phyloP scores from a whole-genome alignment of 2,329 filamentous ascomycete species.

The Trichoderma guizhouense region DNA sequence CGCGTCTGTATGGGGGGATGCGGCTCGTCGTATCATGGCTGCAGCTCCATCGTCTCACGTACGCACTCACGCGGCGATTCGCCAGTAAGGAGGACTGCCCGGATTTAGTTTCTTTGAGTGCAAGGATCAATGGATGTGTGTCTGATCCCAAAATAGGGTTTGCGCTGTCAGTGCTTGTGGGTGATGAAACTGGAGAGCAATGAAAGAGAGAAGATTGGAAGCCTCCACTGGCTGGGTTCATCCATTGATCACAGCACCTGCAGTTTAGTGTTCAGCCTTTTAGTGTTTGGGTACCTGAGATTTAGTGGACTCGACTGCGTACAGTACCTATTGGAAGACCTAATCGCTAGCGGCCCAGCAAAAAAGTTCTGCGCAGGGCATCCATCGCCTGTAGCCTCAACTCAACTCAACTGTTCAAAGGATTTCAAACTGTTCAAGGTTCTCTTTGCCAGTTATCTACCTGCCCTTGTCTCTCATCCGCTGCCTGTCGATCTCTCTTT shows the following conservation, averaged over 20 bases:
- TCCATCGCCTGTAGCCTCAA: neutral
- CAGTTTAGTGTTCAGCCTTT: neutral
- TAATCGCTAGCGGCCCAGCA: neutral
- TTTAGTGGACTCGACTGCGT: neutral
- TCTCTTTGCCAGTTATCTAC: no score
- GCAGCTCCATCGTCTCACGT: slow-evolving; percentile 9
- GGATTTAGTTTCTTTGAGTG: neutral
- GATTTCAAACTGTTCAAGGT: no score
- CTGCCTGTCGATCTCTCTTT: slow-evolving; percentile 13
- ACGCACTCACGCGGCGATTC: neutral
- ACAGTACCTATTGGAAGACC: neutral
- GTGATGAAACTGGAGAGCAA: neutral
- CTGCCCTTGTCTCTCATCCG: neutral
- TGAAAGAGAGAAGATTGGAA: neutral
- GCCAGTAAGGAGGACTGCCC: neutral
- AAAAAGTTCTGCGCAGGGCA: neutral
- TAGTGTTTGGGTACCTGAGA: neutral
- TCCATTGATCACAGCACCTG: neutral
- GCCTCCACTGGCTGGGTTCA: neutral
- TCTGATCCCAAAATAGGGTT: neutral
- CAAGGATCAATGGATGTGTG: neutral
- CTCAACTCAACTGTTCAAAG: no score
- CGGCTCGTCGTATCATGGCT: slow-evolving; percentile 12
- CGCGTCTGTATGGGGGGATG: neutral
- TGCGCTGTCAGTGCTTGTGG: neutral